Evolutionary conservation across 2,329 filamentous ascomycete species (phyloP).

Genomic region (Pseudonectria buxi): DNA sequence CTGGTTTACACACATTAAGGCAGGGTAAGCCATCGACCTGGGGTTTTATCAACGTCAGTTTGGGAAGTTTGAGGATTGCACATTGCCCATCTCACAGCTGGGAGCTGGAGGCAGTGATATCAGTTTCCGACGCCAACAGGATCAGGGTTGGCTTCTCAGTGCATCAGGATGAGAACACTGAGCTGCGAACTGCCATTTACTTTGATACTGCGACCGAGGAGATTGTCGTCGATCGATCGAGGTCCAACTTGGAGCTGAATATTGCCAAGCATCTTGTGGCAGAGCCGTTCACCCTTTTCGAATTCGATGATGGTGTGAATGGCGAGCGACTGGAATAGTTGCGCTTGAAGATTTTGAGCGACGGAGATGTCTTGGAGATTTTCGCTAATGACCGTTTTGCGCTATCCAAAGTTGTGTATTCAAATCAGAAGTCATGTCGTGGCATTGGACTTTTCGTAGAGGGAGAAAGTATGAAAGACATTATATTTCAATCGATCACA

Average conservation of each 20-base stretch:
- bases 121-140: conserved; percentile 4
- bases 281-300: conserved; percentile 42
- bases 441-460: conserved; percentile 22
- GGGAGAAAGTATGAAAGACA: neutral
- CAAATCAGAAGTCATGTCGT: conserved; percentile 5
- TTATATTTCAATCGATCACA: conserved; percentile 16
- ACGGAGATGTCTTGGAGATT: conserved; percentile 12
- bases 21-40: conserved; percentile 7
- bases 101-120: conserved; percentile 21
- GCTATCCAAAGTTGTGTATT: conserved; percentile 13
- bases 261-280: conserved; percentile 29
- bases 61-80: neutral
- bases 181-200: conserved; percentile 29
- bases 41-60: neutral
- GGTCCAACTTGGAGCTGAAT: conserved; percentile 23
- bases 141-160: conserved; percentile 18
- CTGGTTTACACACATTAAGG: conserved; percentile 17
- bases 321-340: too few species aligned
- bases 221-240: conserved; percentile 32
- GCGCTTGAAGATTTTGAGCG: too few species aligned
- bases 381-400: too few species aligned
- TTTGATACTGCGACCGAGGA: conserved; percentile 33
- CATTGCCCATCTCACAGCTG: conserved; percentile 9
- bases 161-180: conserved; percentile 20
- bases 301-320: conserved; percentile 2